These are phyloP conservation scores for Fusarium brachygibbosum DNA, from an alignment of 2,329 filamentous ascomycete species.

Conservation along the genomic window DNA sequence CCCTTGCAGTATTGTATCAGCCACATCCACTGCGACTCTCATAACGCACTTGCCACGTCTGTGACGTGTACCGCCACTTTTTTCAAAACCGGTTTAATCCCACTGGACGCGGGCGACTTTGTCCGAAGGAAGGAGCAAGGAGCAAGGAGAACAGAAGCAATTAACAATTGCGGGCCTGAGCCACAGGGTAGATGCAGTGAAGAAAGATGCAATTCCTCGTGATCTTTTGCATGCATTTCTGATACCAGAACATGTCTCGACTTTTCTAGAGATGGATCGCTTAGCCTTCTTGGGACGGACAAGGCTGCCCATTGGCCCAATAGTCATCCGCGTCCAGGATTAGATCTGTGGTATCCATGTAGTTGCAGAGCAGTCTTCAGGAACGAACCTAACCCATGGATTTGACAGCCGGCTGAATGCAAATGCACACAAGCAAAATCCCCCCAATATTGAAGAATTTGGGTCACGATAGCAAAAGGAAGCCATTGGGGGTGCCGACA, in stretches of 20 bases:
- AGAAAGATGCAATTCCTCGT: conserved; percentile 9
- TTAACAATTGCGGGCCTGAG: conserved; percentile 13
- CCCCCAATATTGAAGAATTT: conserved; percentile 45
- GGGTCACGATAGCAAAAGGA: conserved; percentile 10
- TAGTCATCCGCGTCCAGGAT: conserved; percentile 12
- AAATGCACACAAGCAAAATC: neutral
- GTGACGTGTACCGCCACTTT: conserved; percentile 41
- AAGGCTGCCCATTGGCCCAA: conserved; percentile 15
- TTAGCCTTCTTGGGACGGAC: conserved; percentile 25
- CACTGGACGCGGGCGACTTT: conserved; percentile 21
- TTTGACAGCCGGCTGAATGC: conserved; percentile 21
- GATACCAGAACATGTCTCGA: conserved; percentile 11
- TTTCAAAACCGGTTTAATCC: conserved; percentile 35
- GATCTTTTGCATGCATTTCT: conserved; percentile 17
- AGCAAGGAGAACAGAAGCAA: conserved; percentile 9
- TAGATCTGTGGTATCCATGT: conserved; percentile 38
- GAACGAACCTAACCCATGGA: conserved; percentile 31
- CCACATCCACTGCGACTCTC: conserved; percentile 24
- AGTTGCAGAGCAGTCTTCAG: conserved; percentile 21
- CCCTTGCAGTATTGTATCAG: conserved; percentile 17
- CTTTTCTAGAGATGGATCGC: conserved; percentile 16
- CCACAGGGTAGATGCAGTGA: conserved; percentile 13
- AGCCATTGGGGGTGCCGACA: conserved; percentile 40
- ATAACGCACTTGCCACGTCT: conserved; percentile 24
- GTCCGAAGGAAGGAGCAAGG: conserved; percentile 23